phyloP scores from a whole-genome alignment of 1,284 basidiomycete species.

The Bondarzewia mesenterica region DNA sequence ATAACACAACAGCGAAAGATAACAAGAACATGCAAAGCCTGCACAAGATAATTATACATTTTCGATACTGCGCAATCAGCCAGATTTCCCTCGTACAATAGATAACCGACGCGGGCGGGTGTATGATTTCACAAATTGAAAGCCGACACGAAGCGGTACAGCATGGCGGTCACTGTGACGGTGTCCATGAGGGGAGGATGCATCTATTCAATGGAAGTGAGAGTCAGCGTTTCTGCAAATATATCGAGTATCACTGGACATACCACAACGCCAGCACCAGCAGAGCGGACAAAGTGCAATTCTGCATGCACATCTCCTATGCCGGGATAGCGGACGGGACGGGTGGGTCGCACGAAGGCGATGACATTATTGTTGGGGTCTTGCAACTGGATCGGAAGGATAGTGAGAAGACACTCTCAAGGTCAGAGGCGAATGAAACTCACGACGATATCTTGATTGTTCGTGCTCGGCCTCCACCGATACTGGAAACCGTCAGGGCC shows the following conservation, averaged over 20 bases:
- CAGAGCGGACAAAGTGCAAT: conserved; percentile 68
- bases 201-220: conserved; percentile 36
- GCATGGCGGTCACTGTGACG: conserved; percentile 73
- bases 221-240: background rate
- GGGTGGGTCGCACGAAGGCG: conserved; percentile 69
- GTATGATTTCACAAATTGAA: conserved; percentile 19
- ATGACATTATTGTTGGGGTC: conserved; percentile 61
- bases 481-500: conserved; percentile 75
- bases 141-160: conserved; percentile 53
- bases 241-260: conserved; percentile 20
- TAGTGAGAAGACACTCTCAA: conserved; percentile 11
- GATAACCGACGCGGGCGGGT: conserved; percentile 6
- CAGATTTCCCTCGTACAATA: conserved; percentile 11
- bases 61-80: conserved; percentile 7
- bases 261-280: conserved; percentile 75
- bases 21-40: background rate
- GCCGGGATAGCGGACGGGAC: conserved; percentile 62
- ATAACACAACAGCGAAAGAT: background rate
- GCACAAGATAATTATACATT: conserved; percentile 4
- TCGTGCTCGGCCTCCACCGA: conserved; percentile 61
- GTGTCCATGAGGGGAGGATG: conserved; percentile 84
- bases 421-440: conserved; percentile 19
- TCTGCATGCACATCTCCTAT: conserved; percentile 79
- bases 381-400: conserved; percentile 43
- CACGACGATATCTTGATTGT: conserved; percentile 54